Evolutionary conservation across 2,329 filamentous ascomycete genomes (phyloP).

Genomic region (Aspergillus sp.): DNA sequence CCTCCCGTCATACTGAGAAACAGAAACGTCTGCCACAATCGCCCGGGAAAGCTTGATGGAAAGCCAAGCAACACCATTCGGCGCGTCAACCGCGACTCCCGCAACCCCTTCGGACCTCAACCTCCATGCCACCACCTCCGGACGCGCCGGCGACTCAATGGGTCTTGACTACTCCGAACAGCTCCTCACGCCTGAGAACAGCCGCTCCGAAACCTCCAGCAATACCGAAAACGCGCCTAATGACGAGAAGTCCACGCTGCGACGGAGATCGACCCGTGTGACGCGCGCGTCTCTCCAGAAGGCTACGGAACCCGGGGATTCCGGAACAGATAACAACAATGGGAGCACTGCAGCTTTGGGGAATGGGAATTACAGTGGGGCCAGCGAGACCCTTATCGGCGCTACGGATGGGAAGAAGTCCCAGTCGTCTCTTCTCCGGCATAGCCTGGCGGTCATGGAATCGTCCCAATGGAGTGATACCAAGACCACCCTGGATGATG

Average conservation of each 20-base stretch:
- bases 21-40: neutral
- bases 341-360: conserved; percentile 12
- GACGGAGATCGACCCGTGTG: conserved; percentile 30
- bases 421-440: conserved; percentile 26
- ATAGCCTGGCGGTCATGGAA: conserved; percentile 35
- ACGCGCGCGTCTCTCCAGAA: conserved; percentile 30
- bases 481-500: conserved; percentile 11
- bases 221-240: conserved; percentile 27
- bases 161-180: conserved; percentile 29
- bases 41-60: conserved; percentile 14
- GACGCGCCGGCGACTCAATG: conserved; percentile 21
- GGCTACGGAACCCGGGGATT: conserved; percentile 18
- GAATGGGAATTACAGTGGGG: conserved; percentile 17
- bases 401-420: conserved; percentile 25
- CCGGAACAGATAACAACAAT: conserved; percentile 14
- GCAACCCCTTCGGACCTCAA: conserved; percentile 18
- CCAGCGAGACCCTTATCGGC: conserved; percentile 33
- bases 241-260: conserved; percentile 24
- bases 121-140: conserved; percentile 16
- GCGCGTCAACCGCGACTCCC: conserved; percentile 25
- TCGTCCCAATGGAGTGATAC: conserved; percentile 19
- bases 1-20: too few relatives aligned
- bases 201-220: conserved; percentile 36
- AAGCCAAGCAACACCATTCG: conserved; percentile 16
- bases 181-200: conserved; percentile 35